These are phyloP conservation scores for Ampelomyces quisqualis DNA, from an alignment of 2,329 filamentous ascomycete genomes.

Conservation along the genomic window DNA sequence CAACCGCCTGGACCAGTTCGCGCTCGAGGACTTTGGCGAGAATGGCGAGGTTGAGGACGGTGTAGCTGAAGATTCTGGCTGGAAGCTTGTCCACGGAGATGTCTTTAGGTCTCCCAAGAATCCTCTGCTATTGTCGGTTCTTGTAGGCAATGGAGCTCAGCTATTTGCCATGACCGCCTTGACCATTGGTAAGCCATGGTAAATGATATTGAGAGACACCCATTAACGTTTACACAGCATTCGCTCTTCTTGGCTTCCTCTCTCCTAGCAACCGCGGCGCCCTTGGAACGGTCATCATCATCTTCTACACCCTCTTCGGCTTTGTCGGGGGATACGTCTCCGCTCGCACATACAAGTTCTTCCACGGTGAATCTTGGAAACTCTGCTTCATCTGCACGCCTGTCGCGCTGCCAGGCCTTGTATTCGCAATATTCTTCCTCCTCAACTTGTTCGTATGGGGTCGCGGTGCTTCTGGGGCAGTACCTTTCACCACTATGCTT, in stretches of 20 bases:
- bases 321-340: conserved; percentile 91
- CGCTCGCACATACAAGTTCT: conserved; percentile 88
- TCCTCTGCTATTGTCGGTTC: conserved; percentile 78
- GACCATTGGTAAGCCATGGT: conserved; percentile 64
- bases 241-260: conserved; percentile 90
- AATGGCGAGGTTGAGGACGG: conserved; percentile 78
- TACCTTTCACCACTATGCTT: conserved; percentile 96
- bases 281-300: conserved; percentile 86
- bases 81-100: conserved; percentile 97
- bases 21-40: conserved; percentile 82
- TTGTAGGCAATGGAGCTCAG: conserved; percentile 91
- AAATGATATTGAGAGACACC: not conserved
- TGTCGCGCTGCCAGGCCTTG: conserved; percentile 77
- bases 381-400: conserved; percentile 88
- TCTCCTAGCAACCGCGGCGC: conserved; percentile 95
- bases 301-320: conserved; percentile 90
- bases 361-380: conserved; percentile 92
- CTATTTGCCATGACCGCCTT: conserved; percentile 97
- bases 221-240: conserved; percentile 50
- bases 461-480: conserved; percentile 85
- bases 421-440: conserved; percentile 87
- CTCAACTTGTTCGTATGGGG: conserved; percentile 97
- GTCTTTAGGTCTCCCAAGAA: conserved; percentile 88
- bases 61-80: conserved; percentile 95
- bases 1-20: conserved; percentile 89